A percentile compares a stretch with the other conserved stretches of the same genome.
Evolutionary conservation across 2,329 filamentous ascomycete species (phyloP).

Genomic region (Elsinoe batatas): DNA sequence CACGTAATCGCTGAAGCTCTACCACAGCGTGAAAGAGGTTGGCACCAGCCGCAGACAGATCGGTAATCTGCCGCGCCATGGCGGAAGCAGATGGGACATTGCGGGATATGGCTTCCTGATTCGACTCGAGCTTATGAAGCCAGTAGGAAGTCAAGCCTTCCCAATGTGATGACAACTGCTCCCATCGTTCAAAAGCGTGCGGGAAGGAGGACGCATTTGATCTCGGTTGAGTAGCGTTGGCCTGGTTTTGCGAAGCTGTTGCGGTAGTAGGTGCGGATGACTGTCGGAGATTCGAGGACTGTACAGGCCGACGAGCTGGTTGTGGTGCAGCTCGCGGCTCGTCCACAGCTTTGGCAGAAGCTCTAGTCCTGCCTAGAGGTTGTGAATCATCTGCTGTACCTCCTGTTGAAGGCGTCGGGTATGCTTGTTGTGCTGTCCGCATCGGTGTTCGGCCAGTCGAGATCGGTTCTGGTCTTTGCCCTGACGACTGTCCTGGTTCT

Average conservation of each 20-base stretch:
- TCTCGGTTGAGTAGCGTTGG: conserved; percentile 16
- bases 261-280: conserved; percentile 13
- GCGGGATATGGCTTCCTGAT: conserved; percentile 71
- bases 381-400: conserved; percentile 4
- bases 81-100: conserved; percentile 72
- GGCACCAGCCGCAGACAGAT: conserved; percentile 91
- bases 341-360: neutral
- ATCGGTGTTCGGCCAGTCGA: conserved; percentile 1
- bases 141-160: conserved; percentile 95
- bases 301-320: neutral
- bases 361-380: conserved; percentile 6
- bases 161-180: conserved; percentile 94
- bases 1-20: conserved; percentile 83
- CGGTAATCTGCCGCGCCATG: conserved; percentile 85
- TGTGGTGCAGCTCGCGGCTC: conserved; percentile 9
- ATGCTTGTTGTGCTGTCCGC: conserved; percentile 5
- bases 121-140: conserved; percentile 86
- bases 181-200: conserved; percentile 96
- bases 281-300: conserved; percentile 5
- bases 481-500: neutral
- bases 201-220: conserved; percentile 62
- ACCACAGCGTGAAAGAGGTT: conserved; percentile 97
- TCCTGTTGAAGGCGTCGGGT: conserved; percentile 6
- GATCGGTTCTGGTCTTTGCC: neutral
- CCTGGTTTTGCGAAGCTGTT: neutral